Evolutionary conservation across 768 basidiomycete species (phyloP).

Genomic region (Naganishia vishniacii): DNA sequence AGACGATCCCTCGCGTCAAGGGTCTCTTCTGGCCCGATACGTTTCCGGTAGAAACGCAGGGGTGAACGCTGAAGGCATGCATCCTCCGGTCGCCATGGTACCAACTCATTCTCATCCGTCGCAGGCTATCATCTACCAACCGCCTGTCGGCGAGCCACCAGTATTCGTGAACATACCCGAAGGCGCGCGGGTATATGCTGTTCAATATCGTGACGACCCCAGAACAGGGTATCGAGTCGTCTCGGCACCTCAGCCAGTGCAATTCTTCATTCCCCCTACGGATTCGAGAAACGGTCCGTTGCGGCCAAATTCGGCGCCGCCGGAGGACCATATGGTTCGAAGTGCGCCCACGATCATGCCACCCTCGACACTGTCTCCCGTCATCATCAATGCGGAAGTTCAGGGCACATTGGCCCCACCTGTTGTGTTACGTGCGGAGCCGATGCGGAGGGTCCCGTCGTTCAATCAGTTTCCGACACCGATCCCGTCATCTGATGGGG

Average conservation of each 20-base stretch:
- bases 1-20: background rate
- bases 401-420: background rate
- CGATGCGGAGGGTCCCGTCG: conserved; percentile 7
- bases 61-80: background rate
- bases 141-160: conserved; percentile 3
- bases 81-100: background rate
- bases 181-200: conserved; percentile 10
- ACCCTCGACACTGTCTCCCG: background rate
- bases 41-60: background rate
- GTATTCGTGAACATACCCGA: conserved; percentile 14
- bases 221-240: conserved; percentile 13
- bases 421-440: background rate
- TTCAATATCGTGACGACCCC: conserved; percentile 11
- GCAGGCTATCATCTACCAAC: conserved; percentile 11
- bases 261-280: background rate
- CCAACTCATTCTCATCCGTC: conserved; percentile 5
- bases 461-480: background rate
- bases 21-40: background rate
- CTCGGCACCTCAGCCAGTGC: conserved; percentile 12
- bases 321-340: background rate
- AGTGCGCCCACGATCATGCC: background rate
- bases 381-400: conserved; percentile 3
- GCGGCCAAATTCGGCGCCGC: conserved; percentile 8
- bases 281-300: background rate
- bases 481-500: background rate